Conservation (phyloP, 208 protist genomes). For the Zelonia costaricensis region DNA sequence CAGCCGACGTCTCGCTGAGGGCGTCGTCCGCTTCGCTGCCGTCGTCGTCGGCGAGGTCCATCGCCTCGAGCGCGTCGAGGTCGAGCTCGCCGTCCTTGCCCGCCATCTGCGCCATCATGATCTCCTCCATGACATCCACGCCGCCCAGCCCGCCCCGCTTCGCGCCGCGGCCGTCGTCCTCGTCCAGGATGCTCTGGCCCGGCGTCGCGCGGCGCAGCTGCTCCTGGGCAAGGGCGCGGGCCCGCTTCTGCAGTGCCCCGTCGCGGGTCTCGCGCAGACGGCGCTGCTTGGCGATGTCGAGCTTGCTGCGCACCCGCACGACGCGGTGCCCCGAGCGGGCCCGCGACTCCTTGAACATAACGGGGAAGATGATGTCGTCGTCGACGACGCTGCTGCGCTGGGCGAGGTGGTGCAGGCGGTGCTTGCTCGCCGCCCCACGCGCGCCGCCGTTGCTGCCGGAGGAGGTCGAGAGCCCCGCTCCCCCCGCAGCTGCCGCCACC, state of each 20-base stretch:
- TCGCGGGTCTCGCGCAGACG: conserved; percentile 25
- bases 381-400: conserved; percentile 25
- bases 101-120: conserved; percentile 35
- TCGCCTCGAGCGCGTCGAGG: conserved; percentile 43
- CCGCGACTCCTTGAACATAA: conserved; percentile 77
- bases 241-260: conserved; percentile 37
- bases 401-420: conserved; percentile 18
- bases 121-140: conserved; percentile 18
- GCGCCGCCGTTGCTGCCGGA: conserved; percentile 1
- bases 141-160: background rate
- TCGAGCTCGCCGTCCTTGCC: conserved; percentile 34
- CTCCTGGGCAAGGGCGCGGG: conserved; percentile 16
- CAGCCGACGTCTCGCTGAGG: background rate
- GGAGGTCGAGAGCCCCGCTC: no score
- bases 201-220: conserved; percentile 20
- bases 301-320: conserved; percentile 52
- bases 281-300: conserved; percentile 33
- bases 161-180: conserved; percentile 19
- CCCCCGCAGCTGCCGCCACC: background rate
- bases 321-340: conserved; percentile 43
- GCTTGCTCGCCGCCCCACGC: background rate
- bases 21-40: conserved; percentile 1
- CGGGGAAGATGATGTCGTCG: conserved; percentile 75
- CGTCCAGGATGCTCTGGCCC: conserved; percentile 29
- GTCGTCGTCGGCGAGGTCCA: conserved; percentile 24